Evolutionary conservation across 2,329 filamentous ascomycete species (phyloP).

Genomic region (Penicillium oxalicum): DNA sequence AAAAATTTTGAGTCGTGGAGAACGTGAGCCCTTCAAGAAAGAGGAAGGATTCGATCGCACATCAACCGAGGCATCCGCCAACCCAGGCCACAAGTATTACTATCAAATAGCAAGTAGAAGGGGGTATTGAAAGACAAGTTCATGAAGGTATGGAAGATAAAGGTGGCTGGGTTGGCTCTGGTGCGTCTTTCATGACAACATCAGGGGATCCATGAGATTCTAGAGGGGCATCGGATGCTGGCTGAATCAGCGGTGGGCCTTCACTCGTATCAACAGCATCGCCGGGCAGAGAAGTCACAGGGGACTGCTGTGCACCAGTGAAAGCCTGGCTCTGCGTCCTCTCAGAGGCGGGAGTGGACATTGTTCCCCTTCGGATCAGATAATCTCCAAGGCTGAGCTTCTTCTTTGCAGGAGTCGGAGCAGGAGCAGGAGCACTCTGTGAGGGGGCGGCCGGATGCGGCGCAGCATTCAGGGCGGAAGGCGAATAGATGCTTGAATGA

Average conservation of each 20-base stretch:
- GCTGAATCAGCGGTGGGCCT: slow-evolving; percentile 9
- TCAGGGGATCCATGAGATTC: slow-evolving; percentile 21
- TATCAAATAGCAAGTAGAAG: background rate
- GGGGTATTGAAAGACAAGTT: slow-evolving; percentile 8
- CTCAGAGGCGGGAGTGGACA: slow-evolving; percentile 37
- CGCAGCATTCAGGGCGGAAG: slow-evolving; percentile 23
- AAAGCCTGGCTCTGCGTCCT: slow-evolving; percentile 28
- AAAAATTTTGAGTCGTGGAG: slow-evolving; percentile 21
- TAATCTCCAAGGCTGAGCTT: slow-evolving; percentile 48
- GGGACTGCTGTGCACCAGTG: slow-evolving; percentile 22
- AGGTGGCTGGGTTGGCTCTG: slow-evolving; percentile 24
- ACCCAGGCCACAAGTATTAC: slow-evolving; percentile 5
- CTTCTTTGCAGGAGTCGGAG: slow-evolving; percentile 47
- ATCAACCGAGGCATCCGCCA: background rate
- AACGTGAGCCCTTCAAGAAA: slow-evolving; percentile 14
- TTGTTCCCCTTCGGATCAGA: slow-evolving; percentile 38
- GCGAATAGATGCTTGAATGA: slow-evolving; percentile 26
- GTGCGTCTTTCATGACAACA: slow-evolving; percentile 29
- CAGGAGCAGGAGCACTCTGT: slow-evolving; percentile 28
- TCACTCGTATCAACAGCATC: slow-evolving; percentile 10
- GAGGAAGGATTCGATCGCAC: slow-evolving; percentile 9
- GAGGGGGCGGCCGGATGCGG: slow-evolving; percentile 18
- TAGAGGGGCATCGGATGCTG: slow-evolving; percentile 16
- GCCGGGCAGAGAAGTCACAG: slow-evolving; percentile 11
- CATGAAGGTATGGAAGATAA: slow-evolving; percentile 24